Percentiles rank a stretch among this genome's conserved stretches.
Evolutionary conservation across 805 yeast genomes (phyloP).

Genomic region (Barnettozyma californica): DNA sequence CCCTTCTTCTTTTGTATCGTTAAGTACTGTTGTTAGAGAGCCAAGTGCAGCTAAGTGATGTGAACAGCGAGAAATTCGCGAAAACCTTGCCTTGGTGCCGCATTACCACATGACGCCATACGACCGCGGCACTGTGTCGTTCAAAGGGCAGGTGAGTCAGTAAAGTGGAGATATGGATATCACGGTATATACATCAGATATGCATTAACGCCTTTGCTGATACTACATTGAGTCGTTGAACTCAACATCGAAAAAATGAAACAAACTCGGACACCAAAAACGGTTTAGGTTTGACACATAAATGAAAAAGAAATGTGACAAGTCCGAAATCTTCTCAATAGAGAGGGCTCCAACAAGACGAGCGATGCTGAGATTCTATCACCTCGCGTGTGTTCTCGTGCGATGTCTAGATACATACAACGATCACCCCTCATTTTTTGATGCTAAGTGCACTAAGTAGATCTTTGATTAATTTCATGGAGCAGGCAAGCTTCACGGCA

Average conservation of each 20-base stretch:
- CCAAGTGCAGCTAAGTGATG: background rate
- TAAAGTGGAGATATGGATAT: background rate
- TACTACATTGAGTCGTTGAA: too few species aligned
- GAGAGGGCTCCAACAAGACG: too few species aligned
- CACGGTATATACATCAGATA: too few species aligned
- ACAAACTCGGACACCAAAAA: background rate
- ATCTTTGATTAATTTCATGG: too few species aligned
- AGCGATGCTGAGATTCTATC: too few species aligned
- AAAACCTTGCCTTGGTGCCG: background rate
- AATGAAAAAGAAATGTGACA: background rate
- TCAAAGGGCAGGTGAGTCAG: background rate
- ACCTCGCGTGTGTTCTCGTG: too few species aligned
- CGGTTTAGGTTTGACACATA: background rate
- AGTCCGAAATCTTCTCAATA: background rate
- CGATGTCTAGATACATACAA: too few species aligned
- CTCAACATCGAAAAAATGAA: background rate
- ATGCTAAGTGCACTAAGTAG: too few species aligned
- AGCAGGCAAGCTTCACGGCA: background rate
- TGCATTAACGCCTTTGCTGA: too few species aligned
- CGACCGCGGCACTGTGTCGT: background rate
- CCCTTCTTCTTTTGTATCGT: conserved; percentile 10
- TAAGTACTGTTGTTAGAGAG: conserved; percentile 17
- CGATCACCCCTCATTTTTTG: too few species aligned
- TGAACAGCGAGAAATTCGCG: background rate
- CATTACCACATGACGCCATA: background rate